Base-by-base conservation (phyloP, 176 grass and related monocot genomes). In the Oryza glaberrima region DNA sequence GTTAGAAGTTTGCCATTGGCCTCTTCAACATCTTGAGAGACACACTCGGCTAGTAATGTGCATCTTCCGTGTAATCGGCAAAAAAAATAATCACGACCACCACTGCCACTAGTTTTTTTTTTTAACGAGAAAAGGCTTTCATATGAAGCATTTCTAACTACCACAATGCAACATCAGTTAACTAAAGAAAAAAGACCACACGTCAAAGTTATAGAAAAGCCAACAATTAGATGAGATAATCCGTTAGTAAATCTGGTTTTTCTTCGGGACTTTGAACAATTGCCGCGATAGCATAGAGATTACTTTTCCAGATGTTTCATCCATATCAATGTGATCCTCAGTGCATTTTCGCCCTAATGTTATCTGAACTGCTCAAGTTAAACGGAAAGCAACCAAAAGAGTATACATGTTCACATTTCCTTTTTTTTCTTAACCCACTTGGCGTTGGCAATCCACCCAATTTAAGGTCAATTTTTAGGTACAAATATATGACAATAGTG, bases 301-400 rank as follows among this genome's bases (percentile, higher is more conserved):
- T n/a, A 58, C 54, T 9, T 58, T 8, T 58, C 32, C 8, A 69
- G 17, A 69, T 41, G 35, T n/a, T 11, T 17, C 16, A 11, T 70
- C 38, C 19, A 58, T 40, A 16, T 40, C 16, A 16, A 20, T 36
- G 17, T 8, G 32, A 70, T 4, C 34, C 9, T 38, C 9, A 3
- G 34, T 38, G 67, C 35, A 70, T 70, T 70, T 70, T 20, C 6
- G 32, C 34, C 9, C 17, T n/a, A 70, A 69, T 19, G 11, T 20
- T 54, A 54, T 70, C 46, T 15, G 4, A 47, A 22, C 15, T 40
- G 32, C 46, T 70, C 66, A 52, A 41, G 47, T 40, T 40, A 52
- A 81, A 70, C 30, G 65, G 78, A 81, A 81, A 81, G 66, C 78
- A 81, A 23, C 19, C 0, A 22, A 54, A 81, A 56, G 5, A 32